Conservation (phyloP, 2,329 filamentous ascomycete genomes). For the Waltergamsia citrina region DNA sequence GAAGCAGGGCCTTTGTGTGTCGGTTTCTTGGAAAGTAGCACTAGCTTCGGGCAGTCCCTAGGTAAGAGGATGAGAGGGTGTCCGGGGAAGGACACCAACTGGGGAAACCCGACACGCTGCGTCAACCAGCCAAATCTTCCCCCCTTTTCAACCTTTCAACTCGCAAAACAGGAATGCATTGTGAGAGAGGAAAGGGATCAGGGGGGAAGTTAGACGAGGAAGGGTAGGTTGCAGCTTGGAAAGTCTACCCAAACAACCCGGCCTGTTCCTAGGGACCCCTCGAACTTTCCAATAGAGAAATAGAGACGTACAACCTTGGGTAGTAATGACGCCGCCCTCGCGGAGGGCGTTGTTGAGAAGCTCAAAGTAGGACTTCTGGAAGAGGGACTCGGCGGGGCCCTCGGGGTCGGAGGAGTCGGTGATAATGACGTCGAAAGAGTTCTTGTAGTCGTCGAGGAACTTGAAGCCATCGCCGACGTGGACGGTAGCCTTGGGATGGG, state of each 20-base stretch:
- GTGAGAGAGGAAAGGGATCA: neutral
- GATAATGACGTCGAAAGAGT: slow-evolving; percentile 98
- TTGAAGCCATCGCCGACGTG: slow-evolving; percentile 98
- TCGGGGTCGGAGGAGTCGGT: slow-evolving; percentile 97
- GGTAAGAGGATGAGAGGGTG: slow-evolving; percentile 11
- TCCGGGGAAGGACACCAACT: slow-evolving; percentile 4
- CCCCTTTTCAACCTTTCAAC: neutral
- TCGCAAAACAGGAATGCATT: slow-evolving; percentile 1
- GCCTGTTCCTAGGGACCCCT: slow-evolving; percentile 23
- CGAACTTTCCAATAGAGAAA: slow-evolving; percentile 38
- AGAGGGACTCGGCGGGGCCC: slow-evolving; percentile 89
- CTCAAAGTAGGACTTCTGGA: slow-evolving; percentile 99
- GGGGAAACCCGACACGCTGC: neutral
- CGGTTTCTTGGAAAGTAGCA: slow-evolving; percentile 29
- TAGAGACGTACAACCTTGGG: slow-evolving; percentile 99
- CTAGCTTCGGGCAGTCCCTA: slow-evolving; percentile 26
- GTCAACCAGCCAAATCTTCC: neutral
- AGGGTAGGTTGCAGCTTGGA: neutral
- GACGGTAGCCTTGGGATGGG: slow-evolving; percentile 86
- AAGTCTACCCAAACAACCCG: slow-evolving; percentile 7
- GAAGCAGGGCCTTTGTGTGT: slow-evolving; percentile 18
- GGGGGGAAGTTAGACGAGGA: neutral
- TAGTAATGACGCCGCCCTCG: slow-evolving; percentile 96
- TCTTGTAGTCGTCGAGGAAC: slow-evolving; percentile 94
- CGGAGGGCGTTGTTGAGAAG: slow-evolving; percentile 82